Conservation (phyloP, 2,329 filamentous ascomycete genomes). For the Apiospora saccharicola region DNA sequence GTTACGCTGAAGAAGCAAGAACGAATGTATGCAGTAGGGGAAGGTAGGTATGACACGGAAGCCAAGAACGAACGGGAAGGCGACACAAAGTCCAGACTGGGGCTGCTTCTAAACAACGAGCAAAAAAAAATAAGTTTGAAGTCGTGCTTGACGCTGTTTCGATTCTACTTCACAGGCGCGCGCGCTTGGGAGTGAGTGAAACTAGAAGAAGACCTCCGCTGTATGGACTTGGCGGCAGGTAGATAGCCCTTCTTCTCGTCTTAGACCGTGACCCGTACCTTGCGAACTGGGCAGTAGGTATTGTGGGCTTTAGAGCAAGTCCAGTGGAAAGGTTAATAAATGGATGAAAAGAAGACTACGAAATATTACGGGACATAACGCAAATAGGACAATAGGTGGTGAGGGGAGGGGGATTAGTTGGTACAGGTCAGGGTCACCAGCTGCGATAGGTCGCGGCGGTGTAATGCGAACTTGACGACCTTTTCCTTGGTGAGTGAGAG, state of each 20-base stretch:
- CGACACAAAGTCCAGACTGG: constrained; percentile 22
- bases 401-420: background rate
- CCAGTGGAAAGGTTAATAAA: background rate
- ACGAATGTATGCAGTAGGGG: constrained; percentile 44
- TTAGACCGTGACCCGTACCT: background rate
- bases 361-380: constrained; percentile 20
- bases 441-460: constrained; percentile 18
- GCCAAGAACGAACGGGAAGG: constrained; percentile 30
- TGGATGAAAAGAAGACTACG: constrained; percentile 19
- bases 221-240: constrained; percentile 3
- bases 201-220: constrained; percentile 16
- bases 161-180: background rate
- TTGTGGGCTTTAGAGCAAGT: background rate
- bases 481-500: constrained; percentile 14
- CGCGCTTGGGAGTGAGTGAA: constrained; percentile 14
- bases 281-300: background rate
- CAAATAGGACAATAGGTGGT: constrained; percentile 1
- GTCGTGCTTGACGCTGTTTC: constrained; percentile 3
- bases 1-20: constrained; percentile 33
- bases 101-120: constrained; percentile 11
- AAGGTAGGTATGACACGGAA: constrained; percentile 35
- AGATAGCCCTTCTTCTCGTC: background rate
- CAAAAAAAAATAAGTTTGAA: constrained; percentile 2
- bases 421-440: constrained; percentile 22
- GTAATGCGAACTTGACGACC: constrained; percentile 21